Evolutionary conservation across 352 stramenopile species (phyloP).

Genomic region (Phytophthora sp.): DNA sequence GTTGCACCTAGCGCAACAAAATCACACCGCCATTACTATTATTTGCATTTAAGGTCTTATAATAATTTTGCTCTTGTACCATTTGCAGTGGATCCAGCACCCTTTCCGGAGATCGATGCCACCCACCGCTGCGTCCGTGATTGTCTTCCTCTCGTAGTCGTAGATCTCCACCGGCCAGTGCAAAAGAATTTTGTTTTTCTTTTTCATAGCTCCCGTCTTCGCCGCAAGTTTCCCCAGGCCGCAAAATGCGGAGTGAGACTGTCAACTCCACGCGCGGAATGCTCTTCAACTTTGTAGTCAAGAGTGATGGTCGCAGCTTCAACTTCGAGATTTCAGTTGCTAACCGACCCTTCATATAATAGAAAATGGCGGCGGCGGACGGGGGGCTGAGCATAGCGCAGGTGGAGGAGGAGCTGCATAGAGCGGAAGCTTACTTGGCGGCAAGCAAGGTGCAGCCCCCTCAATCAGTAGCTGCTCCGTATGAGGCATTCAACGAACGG

Average conservation of each 20-base stretch:
- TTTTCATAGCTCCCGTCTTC: slow-evolving; percentile 13
- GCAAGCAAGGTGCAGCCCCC: slow-evolving; percentile 6
- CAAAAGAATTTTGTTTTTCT: not conserved
- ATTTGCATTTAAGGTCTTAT: not conserved
- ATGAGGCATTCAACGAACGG: not conserved
- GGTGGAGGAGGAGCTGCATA: slow-evolving; percentile 71
- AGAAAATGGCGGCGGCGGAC: slow-evolving; percentile 27
- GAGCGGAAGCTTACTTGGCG: slow-evolving; percentile 65
- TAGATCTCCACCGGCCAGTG: slow-evolving; percentile 54
- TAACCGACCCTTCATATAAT: slow-evolving; percentile 28
- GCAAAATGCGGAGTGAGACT: slow-evolving; percentile 38
- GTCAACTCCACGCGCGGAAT: not conserved
- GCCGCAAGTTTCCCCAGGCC: not conserved
- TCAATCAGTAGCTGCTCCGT: not conserved
- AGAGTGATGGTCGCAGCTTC: slow-evolving; percentile 71
- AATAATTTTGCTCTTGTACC: slow-evolving; percentile 13
- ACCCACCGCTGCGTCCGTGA: slow-evolving; percentile 45
- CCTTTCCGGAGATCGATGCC: slow-evolving; percentile 54
- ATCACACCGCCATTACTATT: too few species aligned
- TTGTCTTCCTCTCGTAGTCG: slow-evolving; percentile 48
- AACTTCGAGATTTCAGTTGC: slow-evolving; percentile 33
- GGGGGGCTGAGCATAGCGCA: slow-evolving; percentile 54
- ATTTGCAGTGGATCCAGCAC: slow-evolving; percentile 61
- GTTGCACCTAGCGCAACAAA: slow-evolving; percentile 36
- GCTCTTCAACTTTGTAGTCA: slow-evolving; percentile 32